Base-by-base conservation (phyloP, 768 basidiomycete species). In the Crassisporium funariophilum region DNA sequence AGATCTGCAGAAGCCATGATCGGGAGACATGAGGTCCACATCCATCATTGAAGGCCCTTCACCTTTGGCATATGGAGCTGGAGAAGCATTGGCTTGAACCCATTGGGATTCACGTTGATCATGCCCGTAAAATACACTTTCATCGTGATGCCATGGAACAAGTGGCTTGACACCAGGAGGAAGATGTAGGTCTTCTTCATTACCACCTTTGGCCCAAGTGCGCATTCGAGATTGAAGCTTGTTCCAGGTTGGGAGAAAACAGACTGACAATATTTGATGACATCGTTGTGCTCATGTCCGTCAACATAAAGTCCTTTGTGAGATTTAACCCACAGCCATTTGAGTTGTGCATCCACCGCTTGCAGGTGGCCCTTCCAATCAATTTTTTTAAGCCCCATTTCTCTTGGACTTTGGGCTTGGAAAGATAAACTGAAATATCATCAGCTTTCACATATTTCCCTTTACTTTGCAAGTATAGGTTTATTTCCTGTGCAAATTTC, bases 11-110 rank as follows among this genome's bases (percentile, higher is more conserved):
- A 56, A 64, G 5, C 61, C 55, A 44, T 52, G 43, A 60, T 60
- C 62, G 4, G 66, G 59, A 1, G 61, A 71, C 3, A 72, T 46
- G 47, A 71, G 70, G 38, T 74, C 64, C 0, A 65, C 57, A n/a
- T 66, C 54, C 70, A 75, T 76, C 2, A 73, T 17, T 4, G 72
- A 74, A 0, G 40, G 41, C 0, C 71, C 73, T 47, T 75, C 71
- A 0, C 71, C 71, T 47, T 76, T 76, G 5, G 57, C 24, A 2
- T 61, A 53, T 5, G 73, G 72, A 0, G 46, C 49, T 1, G 70
- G 56, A 2, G 36, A 42, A 24, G 45, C 63, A 7, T 41, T 37
- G 8, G 55, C 42, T 13, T 67, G 67, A 5, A 63, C 55, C 71
- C 71, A 75, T 8, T 45, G 24, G 1, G 35, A 49, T 12, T 55